These are phyloP conservation scores for Russula emetica DNA, from an alignment of 768 basidiomycete genomes.

Conservation along the genomic window DNA sequence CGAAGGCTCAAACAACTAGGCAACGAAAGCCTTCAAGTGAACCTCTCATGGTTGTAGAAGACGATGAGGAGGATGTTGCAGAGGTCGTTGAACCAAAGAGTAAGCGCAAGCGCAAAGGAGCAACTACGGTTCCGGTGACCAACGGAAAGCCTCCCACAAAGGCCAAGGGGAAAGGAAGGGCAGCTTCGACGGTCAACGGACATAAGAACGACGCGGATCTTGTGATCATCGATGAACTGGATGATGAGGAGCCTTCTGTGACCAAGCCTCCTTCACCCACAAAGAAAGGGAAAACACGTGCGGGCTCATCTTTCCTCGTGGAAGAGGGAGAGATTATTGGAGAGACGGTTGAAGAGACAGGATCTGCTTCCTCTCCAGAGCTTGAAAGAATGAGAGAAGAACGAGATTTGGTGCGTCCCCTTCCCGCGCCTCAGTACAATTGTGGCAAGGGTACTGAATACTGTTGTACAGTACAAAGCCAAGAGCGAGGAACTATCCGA, in stretches of 20 bases:
- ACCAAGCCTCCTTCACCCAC: slow-evolving; percentile 21
- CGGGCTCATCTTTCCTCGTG: not conserved
- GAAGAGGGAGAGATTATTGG: not conserved
- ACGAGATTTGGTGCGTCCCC: slow-evolving; percentile 31
- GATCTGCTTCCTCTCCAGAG: slow-evolving; percentile 1
- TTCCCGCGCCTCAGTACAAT: not conserved
- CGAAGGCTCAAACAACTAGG: slow-evolving; percentile 26
- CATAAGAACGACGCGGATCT: not conserved
- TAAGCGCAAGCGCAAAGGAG: slow-evolving; percentile 23
- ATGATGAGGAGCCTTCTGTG: slow-evolving; percentile 22
- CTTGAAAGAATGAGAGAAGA: slow-evolving; percentile 29
- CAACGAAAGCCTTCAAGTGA: slow-evolving; percentile 19
- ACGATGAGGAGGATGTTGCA: slow-evolving; percentile 27
- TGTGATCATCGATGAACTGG: slow-evolving; percentile 19
- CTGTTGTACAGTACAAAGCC: slow-evolving; percentile 18
- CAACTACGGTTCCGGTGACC: slow-evolving; percentile 2
- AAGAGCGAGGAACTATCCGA: slow-evolving; percentile 40
- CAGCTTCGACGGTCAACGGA: slow-evolving; percentile 31
- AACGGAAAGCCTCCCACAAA: slow-evolving; percentile 35
- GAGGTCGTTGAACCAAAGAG: slow-evolving; percentile 25
- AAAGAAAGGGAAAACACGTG: slow-evolving; percentile 14
- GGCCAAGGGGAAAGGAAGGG: slow-evolving; percentile 38
- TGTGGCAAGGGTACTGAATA: not conserved
- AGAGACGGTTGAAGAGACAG: not conserved
- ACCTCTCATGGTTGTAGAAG: slow-evolving; percentile 18